phyloP scores from a whole-genome alignment of 78 protist species.

The Dictyostelium purpureum region DNA sequence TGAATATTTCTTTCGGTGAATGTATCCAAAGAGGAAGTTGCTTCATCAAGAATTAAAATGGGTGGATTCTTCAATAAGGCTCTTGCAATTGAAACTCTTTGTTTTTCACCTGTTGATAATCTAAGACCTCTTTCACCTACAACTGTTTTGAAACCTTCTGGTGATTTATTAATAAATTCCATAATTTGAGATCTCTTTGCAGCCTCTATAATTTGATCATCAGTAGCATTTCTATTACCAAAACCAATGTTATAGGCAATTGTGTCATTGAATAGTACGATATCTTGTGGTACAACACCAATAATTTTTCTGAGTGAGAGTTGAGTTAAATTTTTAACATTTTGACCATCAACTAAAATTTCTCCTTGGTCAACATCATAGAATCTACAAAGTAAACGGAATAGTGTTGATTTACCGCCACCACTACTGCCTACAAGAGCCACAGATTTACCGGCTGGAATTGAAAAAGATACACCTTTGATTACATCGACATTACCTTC shows the following conservation, averaged over 20 bases:
- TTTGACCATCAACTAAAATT: constrained; percentile 90
- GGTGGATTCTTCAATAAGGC: constrained; percentile 50
- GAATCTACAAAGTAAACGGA: constrained; percentile 89
- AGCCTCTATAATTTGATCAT: constrained; percentile 75
- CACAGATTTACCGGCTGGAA: constrained; percentile 83
- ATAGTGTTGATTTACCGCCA: constrained; percentile 94
- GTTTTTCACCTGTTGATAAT: constrained; percentile 34
- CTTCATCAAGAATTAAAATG: constrained; percentile 89
- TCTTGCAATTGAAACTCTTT: constrained; percentile 64
- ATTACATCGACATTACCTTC: constrained; percentile 10
- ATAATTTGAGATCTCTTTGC: constrained; percentile 84
- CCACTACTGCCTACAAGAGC: constrained; percentile 97
- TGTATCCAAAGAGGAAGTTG: constrained; percentile 93
- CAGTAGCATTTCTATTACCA: constrained; percentile 71
- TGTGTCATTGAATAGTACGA: constrained; percentile 93
- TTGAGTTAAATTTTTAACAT: constrained; percentile 38
- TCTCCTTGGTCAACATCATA: constrained; percentile 88
- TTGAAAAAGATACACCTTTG: constrained; percentile 64
- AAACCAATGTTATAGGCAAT: constrained; percentile 89
- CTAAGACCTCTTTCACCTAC: constrained; percentile 92
- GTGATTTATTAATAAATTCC: constrained; percentile 74
- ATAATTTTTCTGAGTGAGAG: constrained; percentile 71
- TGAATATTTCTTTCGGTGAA: constrained; percentile 89
- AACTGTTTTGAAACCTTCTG: constrained; percentile 77
- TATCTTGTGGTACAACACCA: constrained; percentile 94